phyloP scores from a whole-genome alignment of 768 basidiomycete species.

The Suillus spraguei region DNA sequence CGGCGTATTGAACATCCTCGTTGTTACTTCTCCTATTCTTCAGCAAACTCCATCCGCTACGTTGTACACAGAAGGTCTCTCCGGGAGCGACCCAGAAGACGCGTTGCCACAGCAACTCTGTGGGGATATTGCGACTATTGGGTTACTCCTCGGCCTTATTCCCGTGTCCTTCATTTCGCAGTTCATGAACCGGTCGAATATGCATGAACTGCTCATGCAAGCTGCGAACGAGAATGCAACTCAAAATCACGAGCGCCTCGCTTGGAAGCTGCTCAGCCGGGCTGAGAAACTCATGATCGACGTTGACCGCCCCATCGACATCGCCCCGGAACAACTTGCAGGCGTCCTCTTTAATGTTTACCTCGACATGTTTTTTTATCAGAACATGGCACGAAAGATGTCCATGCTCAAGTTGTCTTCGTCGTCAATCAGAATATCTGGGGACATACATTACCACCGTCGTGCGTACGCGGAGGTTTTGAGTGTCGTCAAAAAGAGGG shows the following conservation, averaged over 20 bases:
- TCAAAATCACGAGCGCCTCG: not conserved
- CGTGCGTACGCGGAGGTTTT: not conserved
- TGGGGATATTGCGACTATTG: not conserved
- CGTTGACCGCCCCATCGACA: not conserved
- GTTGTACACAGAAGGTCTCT: no score
- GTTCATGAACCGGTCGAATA: not conserved
- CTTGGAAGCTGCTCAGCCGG: not conserved
- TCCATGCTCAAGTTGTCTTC: not conserved
- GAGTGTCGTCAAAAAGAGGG: not conserved
- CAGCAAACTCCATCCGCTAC: no score
- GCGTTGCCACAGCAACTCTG: no score
- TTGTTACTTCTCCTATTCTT: no score
- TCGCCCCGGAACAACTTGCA: not conserved
- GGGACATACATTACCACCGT: not conserved
- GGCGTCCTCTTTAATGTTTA: not conserved
- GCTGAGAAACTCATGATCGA: not conserved
- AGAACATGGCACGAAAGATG: not conserved
- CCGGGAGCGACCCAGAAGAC: no score
- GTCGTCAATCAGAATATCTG: not conserved
- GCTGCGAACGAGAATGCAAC: not conserved
- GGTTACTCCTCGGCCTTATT: not conserved
- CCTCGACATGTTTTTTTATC: not conserved
- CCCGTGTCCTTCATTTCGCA: not conserved
- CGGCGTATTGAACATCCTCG: no score
- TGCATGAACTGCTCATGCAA: conserved; percentile 17